A percentile compares a stretch with the other conserved stretches of the same genome.
Evolutionary conservation across 768 basidiomycete genomes (phyloP).

Genomic region (Russula sp.): DNA sequence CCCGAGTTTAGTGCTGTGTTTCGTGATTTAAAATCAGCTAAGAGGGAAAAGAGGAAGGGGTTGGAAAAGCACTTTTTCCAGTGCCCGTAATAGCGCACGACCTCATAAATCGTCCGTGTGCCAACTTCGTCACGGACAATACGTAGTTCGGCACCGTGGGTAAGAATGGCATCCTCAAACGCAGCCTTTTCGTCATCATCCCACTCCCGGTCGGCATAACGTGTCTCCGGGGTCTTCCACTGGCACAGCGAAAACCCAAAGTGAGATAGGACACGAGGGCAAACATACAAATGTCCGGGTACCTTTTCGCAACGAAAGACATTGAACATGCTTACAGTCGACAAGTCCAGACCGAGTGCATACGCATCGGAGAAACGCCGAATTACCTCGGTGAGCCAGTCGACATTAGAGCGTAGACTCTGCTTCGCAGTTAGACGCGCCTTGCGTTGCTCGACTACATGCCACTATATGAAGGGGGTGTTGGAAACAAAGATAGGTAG

Average conservation of each 20-base stretch:
- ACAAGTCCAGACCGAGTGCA: constrained; percentile 46
- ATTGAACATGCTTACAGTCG: constrained; percentile 56
- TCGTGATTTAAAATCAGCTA: neutral
- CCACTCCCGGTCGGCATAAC: constrained; percentile 68
- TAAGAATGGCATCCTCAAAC: constrained; percentile 68
- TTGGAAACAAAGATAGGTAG: neutral
- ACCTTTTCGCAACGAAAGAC: constrained; percentile 61
- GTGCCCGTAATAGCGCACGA: constrained; percentile 76
- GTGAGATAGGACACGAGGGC: constrained; percentile 2
- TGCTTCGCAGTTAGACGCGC: constrained; percentile 44
- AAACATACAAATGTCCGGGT: constrained; percentile 2
- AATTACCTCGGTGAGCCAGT: constrained; percentile 74
- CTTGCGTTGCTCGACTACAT: constrained; percentile 62
- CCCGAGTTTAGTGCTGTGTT: constrained; percentile 50
- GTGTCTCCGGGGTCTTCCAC: constrained; percentile 69
- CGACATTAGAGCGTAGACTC: constrained; percentile 54
- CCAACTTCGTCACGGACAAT: constrained; percentile 68
- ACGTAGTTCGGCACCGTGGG: constrained; percentile 75
- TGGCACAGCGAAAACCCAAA: constrained; percentile 25
- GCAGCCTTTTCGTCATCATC: constrained; percentile 56
- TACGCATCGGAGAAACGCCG: constrained; percentile 66
- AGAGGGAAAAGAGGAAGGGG: neutral
- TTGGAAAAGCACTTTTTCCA: constrained; percentile 66
- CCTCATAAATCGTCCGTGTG: constrained; percentile 61
- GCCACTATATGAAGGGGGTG: neutral